Evolutionary conservation across 768 basidiomycete genomes (phyloP).

Genomic region (Leucocoprinus birnbaumii): DNA sequence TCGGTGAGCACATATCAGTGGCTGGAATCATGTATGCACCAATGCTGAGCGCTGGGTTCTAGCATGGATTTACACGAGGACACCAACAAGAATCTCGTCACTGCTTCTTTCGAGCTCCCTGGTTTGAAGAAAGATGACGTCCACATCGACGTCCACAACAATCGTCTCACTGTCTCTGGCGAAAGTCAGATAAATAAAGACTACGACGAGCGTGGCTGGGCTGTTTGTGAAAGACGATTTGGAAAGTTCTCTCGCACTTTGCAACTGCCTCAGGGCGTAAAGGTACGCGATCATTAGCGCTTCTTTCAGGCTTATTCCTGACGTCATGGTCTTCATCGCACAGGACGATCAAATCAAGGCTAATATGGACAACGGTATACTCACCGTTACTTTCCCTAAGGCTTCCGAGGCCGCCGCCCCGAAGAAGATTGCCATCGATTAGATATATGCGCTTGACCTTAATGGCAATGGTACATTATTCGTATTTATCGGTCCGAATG

Average conservation of each 20-base stretch:
- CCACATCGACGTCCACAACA: slow-evolving; percentile 43
- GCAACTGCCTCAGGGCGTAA: slow-evolving; percentile 44
- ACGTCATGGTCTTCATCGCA: not conserved
- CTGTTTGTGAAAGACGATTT: slow-evolving; percentile 42
- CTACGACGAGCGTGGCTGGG: slow-evolving; percentile 33
- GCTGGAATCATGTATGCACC: not conserved
- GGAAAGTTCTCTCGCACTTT: slow-evolving; percentile 49
- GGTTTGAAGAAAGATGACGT: slow-evolving; percentile 49
- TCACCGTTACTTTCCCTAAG: slow-evolving; percentile 48
- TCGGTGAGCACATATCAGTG: not conserved
- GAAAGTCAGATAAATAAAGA: slow-evolving; percentile 30
- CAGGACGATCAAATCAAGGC: slow-evolving; percentile 47
- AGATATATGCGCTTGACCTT: not conserved
- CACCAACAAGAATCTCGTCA: slow-evolving; percentile 29
- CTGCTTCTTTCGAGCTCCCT: slow-evolving; percentile 54
- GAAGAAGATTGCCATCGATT: slow-evolving; percentile 37
- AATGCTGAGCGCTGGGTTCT: not conserved
- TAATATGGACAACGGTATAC: slow-evolving; percentile 41
- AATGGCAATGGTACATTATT: not conserved
- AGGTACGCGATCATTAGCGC: slow-evolving; percentile 26
- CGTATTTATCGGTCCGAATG: not conserved
- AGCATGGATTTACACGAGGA: slow-evolving; percentile 11
- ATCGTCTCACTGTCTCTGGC: slow-evolving; percentile 45
- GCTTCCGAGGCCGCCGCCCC: slow-evolving; percentile 36
- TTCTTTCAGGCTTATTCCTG: not conserved